Evolutionary conservation across 169 alveolate species (phyloP), one percentile per base, ranked within the genome.

Genomic region (Eimeria necatrix): DNA sequence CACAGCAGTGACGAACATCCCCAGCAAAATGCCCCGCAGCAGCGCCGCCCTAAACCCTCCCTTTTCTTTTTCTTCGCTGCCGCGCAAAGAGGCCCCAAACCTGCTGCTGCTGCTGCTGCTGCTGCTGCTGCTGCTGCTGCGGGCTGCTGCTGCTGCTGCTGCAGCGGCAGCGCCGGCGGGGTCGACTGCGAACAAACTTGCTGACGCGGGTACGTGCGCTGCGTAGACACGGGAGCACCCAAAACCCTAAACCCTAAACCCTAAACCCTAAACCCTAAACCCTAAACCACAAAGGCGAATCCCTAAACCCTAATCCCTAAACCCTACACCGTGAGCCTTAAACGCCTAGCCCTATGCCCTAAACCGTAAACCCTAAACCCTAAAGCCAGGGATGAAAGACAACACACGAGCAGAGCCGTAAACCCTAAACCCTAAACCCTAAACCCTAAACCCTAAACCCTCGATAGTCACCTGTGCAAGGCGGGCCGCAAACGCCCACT

Each of bases 11-110:
- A 68, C 78, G 16, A n/a, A 8, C 78, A 68, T 68, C 41, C 78
- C 78, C 78, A 68, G 78, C 78, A 68, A 68, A 6, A 68, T n/a
- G 26, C 78, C 78, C 41, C 78, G 78, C 20, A 68, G 78, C 78
- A 68, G 26, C 78, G 26, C 78, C 26, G 26, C 78, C 26, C 26
- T 12, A 6, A 8, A 16, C 26, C 26, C 26, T n/a, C 46, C 26
- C 16, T 68, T n/a, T 12, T 68, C 26, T 68, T 68, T n/a, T n/a
- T n/a, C 78, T 68, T 8, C 8, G 64, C 64, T 8, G 64, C 14
- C 64, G 20, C 7, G 64, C 64, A 53, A 14, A 7, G 14, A 53
- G 10, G 41, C 78, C 78, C 78, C 78, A 5, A 10, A 68, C 26
- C 20, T 9, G 26, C 78, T 68, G 78, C 7, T 53, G 64, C 64